Evolutionary conservation across 2,329 filamentous ascomycete species (phyloP).

Genomic region (Biscogniauxia marginata): DNA sequence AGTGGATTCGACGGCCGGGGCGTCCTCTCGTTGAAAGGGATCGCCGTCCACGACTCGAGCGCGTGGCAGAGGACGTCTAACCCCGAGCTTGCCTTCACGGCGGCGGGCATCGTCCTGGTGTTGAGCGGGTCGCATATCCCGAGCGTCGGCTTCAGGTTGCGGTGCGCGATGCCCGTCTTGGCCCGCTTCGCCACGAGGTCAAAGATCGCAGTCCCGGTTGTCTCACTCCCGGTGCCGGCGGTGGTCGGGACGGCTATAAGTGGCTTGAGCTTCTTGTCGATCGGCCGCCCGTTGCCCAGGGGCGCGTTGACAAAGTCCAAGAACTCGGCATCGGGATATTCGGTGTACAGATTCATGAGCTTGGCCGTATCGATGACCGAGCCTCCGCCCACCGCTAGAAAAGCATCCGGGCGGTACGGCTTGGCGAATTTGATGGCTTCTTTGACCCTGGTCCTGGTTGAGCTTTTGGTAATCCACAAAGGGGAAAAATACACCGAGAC

Average conservation of each 20-base stretch:
- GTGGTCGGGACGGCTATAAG: slow-evolving; percentile 84
- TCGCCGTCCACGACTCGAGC: slow-evolving; percentile 96
- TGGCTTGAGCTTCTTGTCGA: slow-evolving; percentile 68
- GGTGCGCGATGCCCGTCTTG: slow-evolving; percentile 94
- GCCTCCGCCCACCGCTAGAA: slow-evolving; percentile 87
- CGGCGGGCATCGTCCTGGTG: slow-evolving; percentile 91
- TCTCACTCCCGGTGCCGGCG: slow-evolving; percentile 86
- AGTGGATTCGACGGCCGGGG: slow-evolving; percentile 89
- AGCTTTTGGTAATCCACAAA: not conserved
- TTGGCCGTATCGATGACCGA: slow-evolving; percentile 98
- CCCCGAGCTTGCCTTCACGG: slow-evolving; percentile 88
- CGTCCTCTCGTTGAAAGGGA: slow-evolving; percentile 83
- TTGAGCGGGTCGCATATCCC: slow-evolving; percentile 86
- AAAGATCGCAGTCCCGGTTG: slow-evolving; percentile 97
- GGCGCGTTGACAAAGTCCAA: slow-evolving; percentile 98
- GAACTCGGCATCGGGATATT: slow-evolving; percentile 89
- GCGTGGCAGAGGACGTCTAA: slow-evolving; percentile 94
- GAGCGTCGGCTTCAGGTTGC: slow-evolving; percentile 91
- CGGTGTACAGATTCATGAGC: slow-evolving; percentile 94
- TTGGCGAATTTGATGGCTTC: slow-evolving; percentile 88
- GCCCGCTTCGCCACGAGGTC: slow-evolving; percentile 86
- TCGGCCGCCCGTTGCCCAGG: slow-evolving; percentile 77
- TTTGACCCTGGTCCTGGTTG: slow-evolving; percentile 59
- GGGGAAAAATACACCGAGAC: no score
- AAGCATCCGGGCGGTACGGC: slow-evolving; percentile 78